Evolutionary conservation across 2,329 filamentous ascomycete species (phyloP), one percentile per base, ranked within the genome.

Genomic region (Aspergillus glaucus): DNA sequence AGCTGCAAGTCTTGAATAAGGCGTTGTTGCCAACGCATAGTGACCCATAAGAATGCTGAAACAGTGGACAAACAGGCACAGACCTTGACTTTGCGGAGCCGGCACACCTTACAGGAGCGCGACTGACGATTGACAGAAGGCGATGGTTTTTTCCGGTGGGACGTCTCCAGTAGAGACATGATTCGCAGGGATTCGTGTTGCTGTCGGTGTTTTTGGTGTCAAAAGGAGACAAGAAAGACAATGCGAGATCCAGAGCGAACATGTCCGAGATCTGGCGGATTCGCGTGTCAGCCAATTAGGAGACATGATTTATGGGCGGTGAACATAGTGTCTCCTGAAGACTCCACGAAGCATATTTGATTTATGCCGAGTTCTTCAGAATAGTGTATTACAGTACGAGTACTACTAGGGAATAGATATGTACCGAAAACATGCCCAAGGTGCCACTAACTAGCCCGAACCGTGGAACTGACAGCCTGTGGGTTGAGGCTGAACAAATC

Each of bases 1-100:
- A 30, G 26, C 26, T 30, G 26, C 26, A 30, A 12, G 8, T 30
- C 26, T 4, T 30, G 10, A 12, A 30, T 10, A 6, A 42, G 4
- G 26, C 39, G 3, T 21, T 26, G 15, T 21, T 42, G 19, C 7
- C 15, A 42, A 42, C 22, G 14, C n/a, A 19, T 14, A 45, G 26
- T 28, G 26, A 42, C 14, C 34, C n/a, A 40, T 24, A 28, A 32
- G n/a, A n/a, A 40, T 45, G 22, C 44, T 39, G 32, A 43, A 43
- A 37, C 63, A 26, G 50, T 42, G 21, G 19, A 24, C 21, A 21
- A 10, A 12, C 12, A 6, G 12, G 26, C 10, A 43, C n/a, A 43
- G n/a, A 69, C 66, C 65, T 67, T 69, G 54, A 69, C 66, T 54
- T 69, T 69, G 50, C 66, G 66, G 54, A 60, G 51, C 43, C 66